These are phyloP conservation scores for Alternaria hordeiaustralica DNA, from an alignment of 2,329 filamentous ascomycete species.

Conservation along the genomic window DNA sequence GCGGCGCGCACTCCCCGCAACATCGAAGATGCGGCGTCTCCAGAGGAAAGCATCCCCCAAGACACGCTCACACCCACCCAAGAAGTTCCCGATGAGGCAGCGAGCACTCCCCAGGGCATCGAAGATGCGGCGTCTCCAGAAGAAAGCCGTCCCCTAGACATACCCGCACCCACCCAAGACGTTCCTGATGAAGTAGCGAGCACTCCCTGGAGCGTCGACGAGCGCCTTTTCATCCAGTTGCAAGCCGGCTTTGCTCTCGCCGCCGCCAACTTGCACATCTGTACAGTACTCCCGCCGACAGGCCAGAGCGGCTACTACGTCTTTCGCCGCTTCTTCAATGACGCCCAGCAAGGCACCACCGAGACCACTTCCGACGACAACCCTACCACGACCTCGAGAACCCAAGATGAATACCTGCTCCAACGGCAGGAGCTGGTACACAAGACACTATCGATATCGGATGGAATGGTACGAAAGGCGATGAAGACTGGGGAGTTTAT, in stretches of 20 bases:
- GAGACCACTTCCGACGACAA: neutral
- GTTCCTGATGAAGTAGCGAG: neutral
- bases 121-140: neutral
- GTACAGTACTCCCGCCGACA: neutral
- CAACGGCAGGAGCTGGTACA: neutral
- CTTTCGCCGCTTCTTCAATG: neutral
- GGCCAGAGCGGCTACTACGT: neutral
- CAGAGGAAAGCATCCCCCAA: neutral
- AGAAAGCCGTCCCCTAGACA: neutral
- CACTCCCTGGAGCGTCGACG: neutral
- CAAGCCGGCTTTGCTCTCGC: neutral
- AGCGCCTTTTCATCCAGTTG: neutral
- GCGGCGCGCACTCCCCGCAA: neutral
- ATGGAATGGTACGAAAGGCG: neutral
- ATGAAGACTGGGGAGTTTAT: too few relatives aligned
- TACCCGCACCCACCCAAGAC: neutral
- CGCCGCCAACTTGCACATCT: neutral
- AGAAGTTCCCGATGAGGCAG: neutral
- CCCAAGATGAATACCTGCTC: neutral
- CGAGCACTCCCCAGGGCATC: neutral
- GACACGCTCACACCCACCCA: neutral
- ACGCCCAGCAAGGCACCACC: neutral
- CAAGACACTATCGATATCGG: too few relatives aligned
- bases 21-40: neutral
- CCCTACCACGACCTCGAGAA: accelerated